phyloP scores from a whole-genome alignment of 345 rosid species.

The Psidium guajava region DNA sequence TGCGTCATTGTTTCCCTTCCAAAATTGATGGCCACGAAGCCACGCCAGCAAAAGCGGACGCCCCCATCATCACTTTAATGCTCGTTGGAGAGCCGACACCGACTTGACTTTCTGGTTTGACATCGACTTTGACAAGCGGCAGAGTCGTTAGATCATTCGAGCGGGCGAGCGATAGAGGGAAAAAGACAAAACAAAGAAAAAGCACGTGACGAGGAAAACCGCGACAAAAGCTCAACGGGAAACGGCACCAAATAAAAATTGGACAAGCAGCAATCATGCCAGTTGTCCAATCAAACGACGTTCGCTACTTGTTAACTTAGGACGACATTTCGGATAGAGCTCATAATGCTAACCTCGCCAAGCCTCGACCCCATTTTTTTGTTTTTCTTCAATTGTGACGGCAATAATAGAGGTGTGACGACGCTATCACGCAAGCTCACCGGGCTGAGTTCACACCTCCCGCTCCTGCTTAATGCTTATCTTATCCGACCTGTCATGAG shows the following conservation, averaged over 20 bases:
- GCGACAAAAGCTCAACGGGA: neutral
- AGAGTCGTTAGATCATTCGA: neutral
- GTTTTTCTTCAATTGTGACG: neutral
- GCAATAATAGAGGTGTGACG: neutral
- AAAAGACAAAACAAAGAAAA: neutral
- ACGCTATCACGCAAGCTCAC: neutral
- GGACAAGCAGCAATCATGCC: neutral
- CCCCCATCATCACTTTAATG: neutral
- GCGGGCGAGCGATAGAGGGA: neutral
- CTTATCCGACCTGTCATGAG: neutral
- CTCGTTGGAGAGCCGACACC: neutral
- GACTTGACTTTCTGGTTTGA: neutral
- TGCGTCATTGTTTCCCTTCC: neutral
- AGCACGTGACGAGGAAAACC: neutral
- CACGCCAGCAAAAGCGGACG: neutral
- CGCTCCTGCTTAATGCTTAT: neutral
- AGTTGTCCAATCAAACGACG: neutral
- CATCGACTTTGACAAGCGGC: neutral
- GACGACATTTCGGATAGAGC: too few species aligned
- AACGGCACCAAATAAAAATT: neutral
- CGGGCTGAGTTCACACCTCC: neutral
- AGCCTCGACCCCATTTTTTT: neutral
- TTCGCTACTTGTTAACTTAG: neutral
- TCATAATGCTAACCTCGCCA: neutral
- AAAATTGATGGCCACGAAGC: neutral